Conservation (phyloP, 1,284 basidiomycete species). For the Sphaerobolus stellatus region DNA sequence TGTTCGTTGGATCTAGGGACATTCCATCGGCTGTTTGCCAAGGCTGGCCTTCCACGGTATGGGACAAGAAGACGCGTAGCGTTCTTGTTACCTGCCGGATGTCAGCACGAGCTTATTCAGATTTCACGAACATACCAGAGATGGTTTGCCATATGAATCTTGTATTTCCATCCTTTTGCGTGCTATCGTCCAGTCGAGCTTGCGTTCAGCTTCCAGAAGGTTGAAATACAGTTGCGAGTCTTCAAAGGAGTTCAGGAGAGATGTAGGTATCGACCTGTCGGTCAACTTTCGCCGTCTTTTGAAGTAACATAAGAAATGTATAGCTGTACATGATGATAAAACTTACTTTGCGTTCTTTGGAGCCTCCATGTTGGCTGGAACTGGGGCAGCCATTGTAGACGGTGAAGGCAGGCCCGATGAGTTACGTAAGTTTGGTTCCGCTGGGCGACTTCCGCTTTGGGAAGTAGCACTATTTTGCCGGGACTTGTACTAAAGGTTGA, state of each 20-base stretch:
- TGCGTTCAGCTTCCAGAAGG: conserved; percentile 85
- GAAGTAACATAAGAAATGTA: neutral
- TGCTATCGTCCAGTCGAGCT: conserved; percentile 93
- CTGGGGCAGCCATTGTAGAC: too few species aligned
- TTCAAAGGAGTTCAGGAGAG: conserved; percentile 61
- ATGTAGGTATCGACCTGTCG: conserved; percentile 76
- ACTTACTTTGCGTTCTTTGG: conserved; percentile 39
- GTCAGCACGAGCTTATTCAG: conserved; percentile 57
- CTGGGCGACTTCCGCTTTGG: too few species aligned
- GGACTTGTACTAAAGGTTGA: too few species aligned
- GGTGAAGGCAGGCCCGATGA: too few species aligned
- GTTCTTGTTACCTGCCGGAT: conserved; percentile 74
- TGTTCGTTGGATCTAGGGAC: conserved; percentile 31
- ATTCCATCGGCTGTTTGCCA: conserved; percentile 61
- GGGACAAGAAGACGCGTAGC: conserved; percentile 84
- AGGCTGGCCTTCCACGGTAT: conserved; percentile 82
- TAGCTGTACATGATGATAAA: neutral
- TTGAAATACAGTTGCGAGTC: conserved; percentile 87
- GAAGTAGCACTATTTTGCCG: too few species aligned
- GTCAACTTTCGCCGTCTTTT: conserved; percentile 67
- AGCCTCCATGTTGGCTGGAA: conserved; percentile 24
- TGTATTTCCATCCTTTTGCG: conserved; percentile 89
- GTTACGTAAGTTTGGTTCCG: too few species aligned
- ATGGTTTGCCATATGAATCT: conserved; percentile 61
- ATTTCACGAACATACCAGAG: conserved; percentile 30